Conservation (phyloP, 306 rosid species). For the Amphicarpaea edgeworthii region DNA sequence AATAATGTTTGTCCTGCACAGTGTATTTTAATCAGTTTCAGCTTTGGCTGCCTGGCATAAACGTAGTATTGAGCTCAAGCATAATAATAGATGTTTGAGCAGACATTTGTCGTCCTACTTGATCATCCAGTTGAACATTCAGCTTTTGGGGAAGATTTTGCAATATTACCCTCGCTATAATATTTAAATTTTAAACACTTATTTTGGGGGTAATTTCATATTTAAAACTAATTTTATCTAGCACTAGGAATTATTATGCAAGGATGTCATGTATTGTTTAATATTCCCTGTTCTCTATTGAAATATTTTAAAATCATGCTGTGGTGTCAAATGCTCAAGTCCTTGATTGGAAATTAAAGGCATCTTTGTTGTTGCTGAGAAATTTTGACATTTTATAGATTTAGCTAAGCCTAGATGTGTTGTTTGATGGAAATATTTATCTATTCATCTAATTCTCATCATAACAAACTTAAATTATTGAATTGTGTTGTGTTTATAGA, state of each 20-base stretch:
- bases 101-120: background rate
- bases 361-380: constrained; percentile 5
- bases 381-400: constrained; percentile 39
- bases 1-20: constrained; percentile 1
- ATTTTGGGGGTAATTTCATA: constrained; percentile 11
- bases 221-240: background rate
- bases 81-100: constrained; percentile 1
- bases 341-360: constrained; percentile 14
- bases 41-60: constrained; percentile 7
- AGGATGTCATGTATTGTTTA: constrained; percentile 16
- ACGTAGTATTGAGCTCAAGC: background rate
- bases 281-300: constrained; percentile 3
- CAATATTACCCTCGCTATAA: background rate
- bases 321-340: constrained; percentile 18
- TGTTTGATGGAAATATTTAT: constrained; percentile 28
- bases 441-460: constrained; percentile 30
- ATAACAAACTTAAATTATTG: constrained; percentile 32
- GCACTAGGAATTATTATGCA: background rate
- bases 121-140: background rate
- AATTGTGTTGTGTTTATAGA: constrained; percentile 54
- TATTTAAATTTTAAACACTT: background rate
- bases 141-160: background rate
- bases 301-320: background rate
- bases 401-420: constrained; percentile 20
- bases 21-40: constrained; percentile 1